Base-by-base conservation (phyloP, 768 basidiomycete species). In the Nevesoporus exiguus region DNA sequence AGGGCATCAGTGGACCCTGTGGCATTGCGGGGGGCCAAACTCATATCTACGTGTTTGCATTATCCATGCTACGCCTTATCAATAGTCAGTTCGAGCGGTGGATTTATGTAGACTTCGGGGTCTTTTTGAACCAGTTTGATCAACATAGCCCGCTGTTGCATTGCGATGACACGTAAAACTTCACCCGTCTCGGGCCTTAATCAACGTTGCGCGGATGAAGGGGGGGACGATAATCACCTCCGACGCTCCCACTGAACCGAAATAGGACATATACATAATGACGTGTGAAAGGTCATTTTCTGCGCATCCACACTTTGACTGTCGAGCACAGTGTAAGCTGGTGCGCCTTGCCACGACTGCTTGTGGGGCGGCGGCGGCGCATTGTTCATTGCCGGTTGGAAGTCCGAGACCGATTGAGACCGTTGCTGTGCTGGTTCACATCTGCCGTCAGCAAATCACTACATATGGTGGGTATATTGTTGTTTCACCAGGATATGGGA, bases 111-210 rank as follows among this genome's bases (percentile, higher is more conserved):
- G 52, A 47, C 30, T 17, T 34, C 24, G 41, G 54, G 48, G 37
- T 63, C 43, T 42, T 36, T 34, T 27, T 43, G 46, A 27, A 43
- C 51, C 27, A 30, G 48, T 29, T 50, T 54, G 50, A 59, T 59
- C 52, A 39, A 54, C 52, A 62, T 65, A 52, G 45, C 54, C 47
- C 44, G 8, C 34, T 27, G 21, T 44, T 55, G 31, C 21, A 39
- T 40, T 43, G n/a, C 19, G 40, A 47, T 24, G 52, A 56, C 43
- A 66, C 65, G 65, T 66, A 66, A 66, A 67, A 57, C 24, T 39
- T 36, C 46, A 51, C 47, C 60, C 61, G 34, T 40, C 11, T 51
- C 47, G 30, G 36, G 29, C 43, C 25, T 39, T 43, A 43, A 14
- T 34, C 34, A 31, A 22, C 41, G 48, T 50, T 50, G 24, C 9